phyloP scores from a whole-genome alignment of 306 rosid species.

The Vigna trinervia region DNA sequence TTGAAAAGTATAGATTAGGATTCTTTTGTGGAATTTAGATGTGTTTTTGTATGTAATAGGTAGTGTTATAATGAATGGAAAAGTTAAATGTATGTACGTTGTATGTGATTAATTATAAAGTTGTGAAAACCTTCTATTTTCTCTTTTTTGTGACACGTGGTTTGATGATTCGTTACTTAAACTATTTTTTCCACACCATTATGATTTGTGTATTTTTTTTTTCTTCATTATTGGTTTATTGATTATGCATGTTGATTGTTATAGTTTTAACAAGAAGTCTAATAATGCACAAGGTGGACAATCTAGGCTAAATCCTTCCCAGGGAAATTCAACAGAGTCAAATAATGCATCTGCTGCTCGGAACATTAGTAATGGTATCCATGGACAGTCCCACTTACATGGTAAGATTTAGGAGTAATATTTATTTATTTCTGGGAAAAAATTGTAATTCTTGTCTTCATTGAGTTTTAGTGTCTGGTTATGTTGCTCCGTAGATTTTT shows the following conservation, averaged over 20 bases:
- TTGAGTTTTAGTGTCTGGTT: slow-evolving; percentile 35
- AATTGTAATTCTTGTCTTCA: slow-evolving; percentile 24
- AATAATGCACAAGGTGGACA: slow-evolving; percentile 94
- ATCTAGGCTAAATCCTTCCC: slow-evolving; percentile 65
- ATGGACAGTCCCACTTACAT: slow-evolving; percentile 57
- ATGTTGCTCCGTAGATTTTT: slow-evolving; percentile 24
- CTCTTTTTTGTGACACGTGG: background rate
- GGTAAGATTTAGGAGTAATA: slow-evolving; percentile 54
- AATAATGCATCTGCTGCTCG: slow-evolving; percentile 54
- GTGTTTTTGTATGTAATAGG: background rate
- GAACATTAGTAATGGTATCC: slow-evolving; percentile 70
- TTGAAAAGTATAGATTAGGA: background rate
- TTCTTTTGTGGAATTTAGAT: background rate
- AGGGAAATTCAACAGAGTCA: slow-evolving; percentile 61
- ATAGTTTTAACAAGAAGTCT: slow-evolving; percentile 73
- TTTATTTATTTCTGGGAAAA: background rate
- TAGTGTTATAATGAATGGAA: background rate
- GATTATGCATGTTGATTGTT: slow-evolving; percentile 35
- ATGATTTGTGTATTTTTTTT: background rate
- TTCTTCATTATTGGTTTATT: slow-evolving; percentile 25
- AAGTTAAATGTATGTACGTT: background rate
- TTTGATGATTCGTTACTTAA: slow-evolving; percentile 1
- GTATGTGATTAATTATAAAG: background rate
- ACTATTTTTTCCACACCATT: background rate
- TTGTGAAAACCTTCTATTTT: background rate